phyloP scores from a whole-genome alignment of 2,329 filamentous ascomycete species.

The Claviceps digitariae region DNA sequence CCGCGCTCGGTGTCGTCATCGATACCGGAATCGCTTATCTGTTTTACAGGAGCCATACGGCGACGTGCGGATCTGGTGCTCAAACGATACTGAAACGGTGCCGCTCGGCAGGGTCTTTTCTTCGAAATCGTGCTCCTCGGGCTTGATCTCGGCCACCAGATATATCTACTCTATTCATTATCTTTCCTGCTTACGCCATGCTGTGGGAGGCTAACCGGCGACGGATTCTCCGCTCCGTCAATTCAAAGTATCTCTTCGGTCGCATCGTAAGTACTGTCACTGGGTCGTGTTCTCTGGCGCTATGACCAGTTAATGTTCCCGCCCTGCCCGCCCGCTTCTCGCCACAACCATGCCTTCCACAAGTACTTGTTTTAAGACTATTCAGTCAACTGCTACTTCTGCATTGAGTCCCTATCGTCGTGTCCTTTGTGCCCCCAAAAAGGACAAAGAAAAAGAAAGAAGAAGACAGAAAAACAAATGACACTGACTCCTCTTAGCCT shows the following conservation, averaged over 20 bases:
- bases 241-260: conserved; percentile 55
- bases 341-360: neutral
- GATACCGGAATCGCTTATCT: neutral
- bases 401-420: neutral
- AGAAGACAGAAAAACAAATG: neutral
- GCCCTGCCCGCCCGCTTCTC: neutral
- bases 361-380: too few species aligned
- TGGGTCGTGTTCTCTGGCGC: neutral
- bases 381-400: too few species aligned
- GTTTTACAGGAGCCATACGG: too few species aligned
- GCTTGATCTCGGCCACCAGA: neutral
- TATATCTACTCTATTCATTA: neutral
- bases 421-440: neutral
- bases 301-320: neutral
- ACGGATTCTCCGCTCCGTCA: conserved; percentile 51
- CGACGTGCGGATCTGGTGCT: too few species aligned
- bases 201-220: conserved; percentile 44
- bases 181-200: conserved; percentile 25
- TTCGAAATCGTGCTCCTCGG: neutral
- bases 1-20: conserved; percentile 2
- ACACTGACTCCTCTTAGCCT: conserved; percentile 42
- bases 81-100: neutral
- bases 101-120: neutral
- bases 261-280: conserved; percentile 45
- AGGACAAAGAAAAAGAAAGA: neutral